A percentile compares a stretch with the other conserved stretches of the same genome.
phyloP scores from a whole-genome alignment of 2,329 filamentous ascomycete species.

The Ophiostoma pallidulum region DNA sequence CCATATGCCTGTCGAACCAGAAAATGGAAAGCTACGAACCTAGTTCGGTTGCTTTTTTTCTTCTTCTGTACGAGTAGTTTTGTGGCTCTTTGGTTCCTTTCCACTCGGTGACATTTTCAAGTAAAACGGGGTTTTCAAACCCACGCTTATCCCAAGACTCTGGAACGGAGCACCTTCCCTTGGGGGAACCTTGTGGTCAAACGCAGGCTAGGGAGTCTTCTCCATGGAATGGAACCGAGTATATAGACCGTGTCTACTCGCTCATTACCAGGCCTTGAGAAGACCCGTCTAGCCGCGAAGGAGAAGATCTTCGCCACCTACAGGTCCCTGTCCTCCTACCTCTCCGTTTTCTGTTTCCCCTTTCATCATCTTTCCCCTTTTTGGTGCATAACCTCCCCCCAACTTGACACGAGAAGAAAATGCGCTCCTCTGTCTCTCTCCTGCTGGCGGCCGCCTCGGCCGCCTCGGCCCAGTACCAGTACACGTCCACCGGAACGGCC shows the following conservation, averaged over 20 bases:
- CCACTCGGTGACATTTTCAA: constrained; percentile 2
- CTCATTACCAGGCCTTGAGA: neutral
- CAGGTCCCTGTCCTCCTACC: neutral
- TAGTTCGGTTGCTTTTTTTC: neutral
- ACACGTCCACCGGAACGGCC: constrained; percentile 42
- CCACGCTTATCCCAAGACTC: neutral
- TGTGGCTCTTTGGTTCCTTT: neutral
- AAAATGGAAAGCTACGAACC: neutral
- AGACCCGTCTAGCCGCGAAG: neutral
- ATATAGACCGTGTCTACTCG: neutral
- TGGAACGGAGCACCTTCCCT: too few species aligned
- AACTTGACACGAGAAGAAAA: neutral
- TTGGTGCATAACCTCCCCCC: neutral
- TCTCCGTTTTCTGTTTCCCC: neutral
- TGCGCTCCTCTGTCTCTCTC: constrained; percentile 10
- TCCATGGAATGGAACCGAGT: neutral
- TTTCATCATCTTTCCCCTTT: neutral
- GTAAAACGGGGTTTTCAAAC: too few species aligned
- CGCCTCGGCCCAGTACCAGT: constrained; percentile 18
- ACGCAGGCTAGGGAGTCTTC: neutral
- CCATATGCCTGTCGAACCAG: neutral
- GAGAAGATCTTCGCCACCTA: constrained; percentile 4
- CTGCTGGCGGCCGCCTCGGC: constrained; percentile 15
- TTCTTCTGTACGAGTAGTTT: too few species aligned
- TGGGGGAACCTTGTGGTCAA: neutral